phyloP scores from a whole-genome alignment of 2,329 filamentous ascomycete species.

The Ophiostoma tasmaniense region DNA sequence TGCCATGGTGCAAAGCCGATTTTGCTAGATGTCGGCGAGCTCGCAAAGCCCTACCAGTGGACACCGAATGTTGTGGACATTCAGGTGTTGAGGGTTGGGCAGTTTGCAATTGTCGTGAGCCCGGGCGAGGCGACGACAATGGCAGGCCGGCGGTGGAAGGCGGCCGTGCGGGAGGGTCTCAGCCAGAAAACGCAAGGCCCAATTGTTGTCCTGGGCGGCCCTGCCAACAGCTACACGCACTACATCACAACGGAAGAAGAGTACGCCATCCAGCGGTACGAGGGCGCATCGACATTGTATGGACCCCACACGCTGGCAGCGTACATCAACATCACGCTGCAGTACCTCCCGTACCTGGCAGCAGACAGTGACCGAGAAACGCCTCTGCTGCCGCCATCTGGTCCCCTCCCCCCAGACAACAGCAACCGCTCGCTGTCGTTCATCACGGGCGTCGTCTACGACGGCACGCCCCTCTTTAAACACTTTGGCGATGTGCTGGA shows the following conservation, averaged over 20 bases:
- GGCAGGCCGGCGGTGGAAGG: conserved; percentile 80
- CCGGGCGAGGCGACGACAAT: conserved; percentile 89
- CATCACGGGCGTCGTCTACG: conserved; percentile 68
- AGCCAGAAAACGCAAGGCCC: conserved; percentile 33
- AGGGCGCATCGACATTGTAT: conserved; percentile 82
- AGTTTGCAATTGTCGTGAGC: conserved; percentile 73
- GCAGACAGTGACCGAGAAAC: conserved; percentile 29
- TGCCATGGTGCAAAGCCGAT: conserved; percentile 82
- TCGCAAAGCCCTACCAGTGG: conserved; percentile 74
- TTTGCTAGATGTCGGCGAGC: conserved; percentile 77
- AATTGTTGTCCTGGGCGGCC: conserved; percentile 72
- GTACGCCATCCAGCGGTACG: conserved; percentile 62
- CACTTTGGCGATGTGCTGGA: conserved; percentile 60
- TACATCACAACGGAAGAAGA: conserved; percentile 30
- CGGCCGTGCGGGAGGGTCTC: conserved; percentile 45
- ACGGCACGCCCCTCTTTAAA: conserved; percentile 55
- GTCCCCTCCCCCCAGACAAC: conserved; percentile 66
- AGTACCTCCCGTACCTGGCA: conserved; percentile 58
- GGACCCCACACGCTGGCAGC: conserved; percentile 77
- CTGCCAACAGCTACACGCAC: conserved; percentile 74
- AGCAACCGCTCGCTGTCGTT: conserved; percentile 66
- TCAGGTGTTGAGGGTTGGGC: conserved; percentile 75
- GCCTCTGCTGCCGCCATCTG: conserved; percentile 30
- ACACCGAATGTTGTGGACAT: conserved; percentile 86
- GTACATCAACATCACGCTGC: conserved; percentile 72